Evolutionary conservation across 2,329 filamentous ascomycete species (phyloP), one percentile per base, ranked within the genome.

Genomic region (Fusarium newnesense): DNA sequence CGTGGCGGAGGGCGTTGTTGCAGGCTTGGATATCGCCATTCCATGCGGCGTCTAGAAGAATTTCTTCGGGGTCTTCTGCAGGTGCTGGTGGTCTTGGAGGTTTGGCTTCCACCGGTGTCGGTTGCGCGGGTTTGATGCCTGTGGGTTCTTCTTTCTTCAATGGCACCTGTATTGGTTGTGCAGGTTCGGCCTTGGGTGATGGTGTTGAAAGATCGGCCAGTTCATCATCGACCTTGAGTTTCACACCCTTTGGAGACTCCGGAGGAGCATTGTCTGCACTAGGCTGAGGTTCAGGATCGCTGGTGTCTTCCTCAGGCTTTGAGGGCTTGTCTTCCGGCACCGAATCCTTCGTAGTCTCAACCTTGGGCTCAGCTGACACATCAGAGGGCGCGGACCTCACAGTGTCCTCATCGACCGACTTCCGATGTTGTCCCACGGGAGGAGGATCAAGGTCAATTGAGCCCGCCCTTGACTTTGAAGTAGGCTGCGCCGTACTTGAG

Each of bases 1-100:
- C 73, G 24, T 76, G 50, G 2, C 70, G 70, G 21, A 81, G 74
- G 4, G 79, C 78, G 1, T 71, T 65, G 11, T 60, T 69, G 6
- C 78, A 77, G 21, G 68, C 72, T 36, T 77, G 67, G 13, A 81
- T 67, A 26, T 81, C 73, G 4, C 80, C 80, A 36, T 78, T 78
- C 80, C 79, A 83, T 64, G 81, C 78, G 0, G 78, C 80, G 42
- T 81, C 79, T 2, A 81, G 74, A 6, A 81, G 69, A 0, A 67
- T 32, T 0, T 81, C 79, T 54, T 76, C 65, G 1, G 74, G 67
- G 21, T 74, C 67, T 7, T 76, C 69, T 30, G n/a, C 24, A 24
- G 54, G 62, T 3, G 19, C 26, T 10, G 19, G 39, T 9, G 32
- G 40, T 1, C 13, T 50, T 19, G 57, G 2, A 3, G 36, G 15